Evolutionary conservation across 768 basidiomycete species (phyloP).

Genomic region (Mycena galopus): DNA sequence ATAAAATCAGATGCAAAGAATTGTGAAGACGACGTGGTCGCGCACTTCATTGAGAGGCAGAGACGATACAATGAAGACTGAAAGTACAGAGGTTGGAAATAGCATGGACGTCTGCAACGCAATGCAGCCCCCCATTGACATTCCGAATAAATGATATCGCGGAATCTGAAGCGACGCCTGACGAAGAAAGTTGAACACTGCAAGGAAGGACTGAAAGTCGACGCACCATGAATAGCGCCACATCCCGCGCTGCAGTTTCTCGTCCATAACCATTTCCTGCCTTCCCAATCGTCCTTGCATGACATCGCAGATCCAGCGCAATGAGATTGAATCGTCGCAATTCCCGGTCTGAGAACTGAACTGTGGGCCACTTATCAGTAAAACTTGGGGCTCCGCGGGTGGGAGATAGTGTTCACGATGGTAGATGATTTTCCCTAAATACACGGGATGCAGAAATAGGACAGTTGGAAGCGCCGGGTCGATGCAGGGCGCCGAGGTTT

Average conservation of each 20-base stretch:
- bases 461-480: slow-evolving; percentile 33
- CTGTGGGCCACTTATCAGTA: slow-evolving; percentile 2
- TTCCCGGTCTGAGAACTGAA: slow-evolving; percentile 30
- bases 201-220: neutral
- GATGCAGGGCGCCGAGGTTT: slow-evolving; percentile 14
- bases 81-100: slow-evolving; percentile 24
- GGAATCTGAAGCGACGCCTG: slow-evolving; percentile 31
- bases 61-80: slow-evolving; percentile 34
- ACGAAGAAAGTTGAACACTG: neutral
- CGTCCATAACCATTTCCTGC: slow-evolving; percentile 28
- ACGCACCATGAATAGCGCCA: slow-evolving; percentile 35
- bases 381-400: neutral
- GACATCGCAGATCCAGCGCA: slow-evolving; percentile 34
- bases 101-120: slow-evolving; percentile 32
- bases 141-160: slow-evolving; percentile 33
- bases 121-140: slow-evolving; percentile 38
- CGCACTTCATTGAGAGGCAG: slow-evolving; percentile 35
- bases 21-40: too few relatives aligned
- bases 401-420: slow-evolving; percentile 12
- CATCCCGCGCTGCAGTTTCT: slow-evolving; percentile 35
- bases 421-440: slow-evolving; percentile 33
- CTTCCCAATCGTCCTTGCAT: slow-evolving; percentile 30
- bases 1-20: too few relatives aligned
- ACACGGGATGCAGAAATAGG: slow-evolving; percentile 37
- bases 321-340: slow-evolving; percentile 38